These are phyloP conservation scores for Aphanocladium album DNA, from an alignment of 2,329 filamentous ascomycete genomes.

Conservation along the genomic window DNA sequence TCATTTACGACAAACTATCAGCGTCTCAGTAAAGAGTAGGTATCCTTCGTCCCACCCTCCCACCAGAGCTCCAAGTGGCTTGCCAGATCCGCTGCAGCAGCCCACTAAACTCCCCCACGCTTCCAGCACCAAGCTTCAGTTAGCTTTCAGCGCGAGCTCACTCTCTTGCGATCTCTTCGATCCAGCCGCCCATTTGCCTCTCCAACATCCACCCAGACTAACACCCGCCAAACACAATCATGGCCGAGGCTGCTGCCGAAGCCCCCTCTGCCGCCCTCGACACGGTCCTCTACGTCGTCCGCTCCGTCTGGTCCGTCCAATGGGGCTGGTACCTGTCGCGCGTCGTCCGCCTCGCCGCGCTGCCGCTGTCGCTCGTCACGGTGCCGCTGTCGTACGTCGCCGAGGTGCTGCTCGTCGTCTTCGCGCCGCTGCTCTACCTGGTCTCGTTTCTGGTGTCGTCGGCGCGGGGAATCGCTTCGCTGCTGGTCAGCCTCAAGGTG, in stretches of 20 bases:
- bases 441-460: constrained; percentile 24
- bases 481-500: constrained; percentile 33
- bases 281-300: constrained; percentile 19
- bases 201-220: not conserved
- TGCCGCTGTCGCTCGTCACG: constrained; percentile 28
- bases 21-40: no score
- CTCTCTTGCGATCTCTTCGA: no score
- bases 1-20: no score
- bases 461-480: constrained; percentile 20
- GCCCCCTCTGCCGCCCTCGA: constrained; percentile 22
- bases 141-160: no score
- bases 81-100: no score
- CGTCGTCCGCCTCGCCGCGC: constrained; percentile 20
- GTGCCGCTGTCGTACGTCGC: constrained; percentile 26
- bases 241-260: constrained; percentile 18
- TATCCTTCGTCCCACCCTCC: no score
- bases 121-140: no score
- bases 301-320: constrained; percentile 18
- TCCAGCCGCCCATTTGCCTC: not conserved
- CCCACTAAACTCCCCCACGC: no score
- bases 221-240: not conserved
- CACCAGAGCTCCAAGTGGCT: no score
- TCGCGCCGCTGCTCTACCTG: constrained; percentile 34
- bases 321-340: constrained; percentile 23
- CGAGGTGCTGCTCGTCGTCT: constrained; percentile 25